Percentiles rank a stretch among this genome's conserved stretches.
These are phyloP conservation scores for Nakazawaea pomicola DNA, from an alignment of 805 yeast genomes.

Conservation along the genomic window DNA sequence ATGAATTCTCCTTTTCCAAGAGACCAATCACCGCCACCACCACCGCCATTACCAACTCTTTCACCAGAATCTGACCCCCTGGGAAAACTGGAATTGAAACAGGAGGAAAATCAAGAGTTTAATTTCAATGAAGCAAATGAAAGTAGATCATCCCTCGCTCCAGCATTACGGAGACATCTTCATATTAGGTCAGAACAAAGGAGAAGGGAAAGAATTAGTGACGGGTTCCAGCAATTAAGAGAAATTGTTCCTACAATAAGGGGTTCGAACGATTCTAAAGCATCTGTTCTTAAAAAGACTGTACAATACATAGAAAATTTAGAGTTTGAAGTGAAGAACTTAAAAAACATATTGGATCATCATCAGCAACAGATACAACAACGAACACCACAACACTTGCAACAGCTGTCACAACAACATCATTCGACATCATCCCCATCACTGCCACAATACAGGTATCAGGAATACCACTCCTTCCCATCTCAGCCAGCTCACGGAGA, in stretches of 20 bases:
- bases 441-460: too few relatives aligned
- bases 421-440: too few relatives aligned
- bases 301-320: conserved; percentile 36
- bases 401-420: too few relatives aligned
- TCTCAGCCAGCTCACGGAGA: too few relatives aligned
- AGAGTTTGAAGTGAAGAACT: conserved; percentile 24
- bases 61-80: background rate
- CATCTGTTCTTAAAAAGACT: conserved; percentile 35
- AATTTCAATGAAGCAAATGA: conserved; percentile 6
- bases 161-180: conserved; percentile 25
- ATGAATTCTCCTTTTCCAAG: too few relatives aligned
- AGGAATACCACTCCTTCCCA: too few relatives aligned
- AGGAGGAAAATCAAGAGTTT: background rate
- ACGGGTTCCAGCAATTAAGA: conserved; percentile 36
- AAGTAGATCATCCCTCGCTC: conserved; percentile 5
- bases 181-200: conserved; percentile 43
- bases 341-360: conserved; percentile 17
- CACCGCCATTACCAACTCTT: background rate
- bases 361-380: conserved; percentile 12
- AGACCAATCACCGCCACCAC: background rate
- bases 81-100: background rate
- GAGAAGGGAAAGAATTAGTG: conserved; percentile 40
- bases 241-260: conserved; percentile 34
- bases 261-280: conserved; percentile 40
- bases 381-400: too few relatives aligned